These are phyloP conservation scores for Melampsora larici-populina DNA, from an alignment of 1,284 basidiomycete genomes.

Conservation along the genomic window DNA sequence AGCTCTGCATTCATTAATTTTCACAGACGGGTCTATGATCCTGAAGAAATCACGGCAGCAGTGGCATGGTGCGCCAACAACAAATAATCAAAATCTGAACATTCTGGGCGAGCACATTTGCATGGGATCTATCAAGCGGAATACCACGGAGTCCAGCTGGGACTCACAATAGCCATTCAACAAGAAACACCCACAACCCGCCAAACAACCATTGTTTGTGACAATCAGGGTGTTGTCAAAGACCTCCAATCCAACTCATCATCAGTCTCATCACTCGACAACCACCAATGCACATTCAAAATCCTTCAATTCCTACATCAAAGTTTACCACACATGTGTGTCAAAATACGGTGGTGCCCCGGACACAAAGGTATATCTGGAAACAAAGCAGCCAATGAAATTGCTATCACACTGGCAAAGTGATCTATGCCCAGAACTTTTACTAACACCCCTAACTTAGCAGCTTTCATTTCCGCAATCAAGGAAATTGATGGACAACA, in stretches of 20 bases:
- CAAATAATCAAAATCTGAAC: neutral
- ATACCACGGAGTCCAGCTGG: neutral
- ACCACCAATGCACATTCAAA: no score
- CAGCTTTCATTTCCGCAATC: no score
- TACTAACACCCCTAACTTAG: no score
- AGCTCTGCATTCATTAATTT: neutral
- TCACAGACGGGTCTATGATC: neutral
- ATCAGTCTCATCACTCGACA: neutral
- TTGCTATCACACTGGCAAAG: neutral
- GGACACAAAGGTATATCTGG: neutral
- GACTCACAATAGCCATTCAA: neutral
- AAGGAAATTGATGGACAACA: no score
- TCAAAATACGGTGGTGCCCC: neutral
- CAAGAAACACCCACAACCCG: no score
- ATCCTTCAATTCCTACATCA: no score
- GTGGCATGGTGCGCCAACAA: neutral
- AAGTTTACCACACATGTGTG: neutral
- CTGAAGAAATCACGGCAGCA: neutral
- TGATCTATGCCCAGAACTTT: no score
- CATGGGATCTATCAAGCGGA: neutral
- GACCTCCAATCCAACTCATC: no score
- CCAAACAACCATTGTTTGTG: slow-evolving; percentile 1
- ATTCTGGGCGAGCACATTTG: neutral
- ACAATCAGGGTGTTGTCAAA: slow-evolving; percentile 9
- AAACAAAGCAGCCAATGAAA: neutral